Base-by-base conservation (phyloP, 1,139 yeast genomes). In the Kodamaea plutei region DNA sequence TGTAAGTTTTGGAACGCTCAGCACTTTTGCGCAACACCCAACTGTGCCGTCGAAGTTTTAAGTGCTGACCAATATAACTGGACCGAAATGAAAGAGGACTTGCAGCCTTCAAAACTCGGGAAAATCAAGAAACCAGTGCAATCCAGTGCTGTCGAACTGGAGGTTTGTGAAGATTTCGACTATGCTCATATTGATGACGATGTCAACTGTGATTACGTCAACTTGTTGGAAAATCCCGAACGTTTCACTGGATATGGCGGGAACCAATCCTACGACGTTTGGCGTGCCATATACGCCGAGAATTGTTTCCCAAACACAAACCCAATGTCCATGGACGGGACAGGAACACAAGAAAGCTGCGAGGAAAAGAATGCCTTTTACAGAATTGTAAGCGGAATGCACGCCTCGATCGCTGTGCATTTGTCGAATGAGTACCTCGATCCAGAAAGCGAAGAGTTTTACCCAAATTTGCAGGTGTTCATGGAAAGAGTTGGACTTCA, bases 231-330 rank as follows among this genome's bases (percentile, higher is more conserved):
- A 36, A 93, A 93, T 50, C 96, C 96, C 1, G 99, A 93, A 58
- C 70, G 98, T 49, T 93, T 85, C 60, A 93, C 98, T 1, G 98
- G 98, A 0, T 93, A 93, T 53, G 84, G 89, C 26, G 98, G 98
- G 20, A 76, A 80, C 33, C 96, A 91, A 50, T 87, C 96, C 15
- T 78, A 81, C 44, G 89, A 83, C 52, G 85, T 93, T 31, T 93
- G 99, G 99, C 69, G 79, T 28, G 87, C 94, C 37, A 88, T 93
- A 26, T 93, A 93, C 57, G 77, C 78, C 30, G 96, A 91, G 50
- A 88, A 89, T 63, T 88, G 96, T 55, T 89, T 89, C 60, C 72
- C 73, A 9, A 72, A 79, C 35, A 63, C 69, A 9, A 61, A 54
- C 39, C 67, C 67, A 14, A 59, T 63, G 65, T 55, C 65, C 15